Percentiles rank a stretch among this genome's conserved stretches.
Evolutionary conservation across 2,329 filamentous ascomycete species (phyloP).

Genomic region (Ophiostoma ips): DNA sequence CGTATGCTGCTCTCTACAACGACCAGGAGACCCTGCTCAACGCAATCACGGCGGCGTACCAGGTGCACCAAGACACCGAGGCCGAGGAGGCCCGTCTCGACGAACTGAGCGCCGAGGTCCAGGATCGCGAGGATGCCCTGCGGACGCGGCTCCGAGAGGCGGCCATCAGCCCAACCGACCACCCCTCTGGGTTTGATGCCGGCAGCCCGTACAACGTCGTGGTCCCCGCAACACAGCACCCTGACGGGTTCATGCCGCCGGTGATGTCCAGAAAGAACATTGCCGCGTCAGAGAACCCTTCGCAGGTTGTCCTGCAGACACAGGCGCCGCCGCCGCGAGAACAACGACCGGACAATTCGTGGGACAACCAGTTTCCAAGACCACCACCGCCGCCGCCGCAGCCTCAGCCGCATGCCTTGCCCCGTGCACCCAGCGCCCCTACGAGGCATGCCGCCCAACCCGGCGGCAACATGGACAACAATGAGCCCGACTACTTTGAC

Average conservation of each 20-base stretch:
- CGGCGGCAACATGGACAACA: background rate
- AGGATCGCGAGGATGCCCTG: constrained; percentile 29
- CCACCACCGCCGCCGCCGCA: background rate
- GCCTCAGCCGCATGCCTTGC: background rate
- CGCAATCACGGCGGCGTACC: constrained; percentile 36
- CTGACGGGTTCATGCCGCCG: constrained; percentile 17
- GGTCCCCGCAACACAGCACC: constrained; percentile 32
- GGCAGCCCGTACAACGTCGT: constrained; percentile 20
- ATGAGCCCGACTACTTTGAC: constrained; percentile 14
- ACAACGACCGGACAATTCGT: background rate
- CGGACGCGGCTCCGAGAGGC: constrained; percentile 28
- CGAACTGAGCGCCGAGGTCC: constrained; percentile 30
- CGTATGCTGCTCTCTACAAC: constrained; percentile 27
- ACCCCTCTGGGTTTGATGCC: constrained; percentile 12
- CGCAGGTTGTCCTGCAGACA: constrained; percentile 39
- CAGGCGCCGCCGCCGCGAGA: constrained; percentile 21
- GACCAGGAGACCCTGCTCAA: constrained; percentile 33
- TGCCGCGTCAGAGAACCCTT: constrained; percentile 21
- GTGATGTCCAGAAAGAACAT: constrained; percentile 22
- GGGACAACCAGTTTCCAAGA: background rate
- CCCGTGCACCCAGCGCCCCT: background rate
- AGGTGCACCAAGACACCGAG: constrained; percentile 35
- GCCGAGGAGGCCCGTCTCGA: constrained; percentile 37
- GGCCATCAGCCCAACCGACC: constrained; percentile 22
- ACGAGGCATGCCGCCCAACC: background rate